Conservation (phyloP, 257 asterid genomes). For the Solanum appendiculatum region DNA sequence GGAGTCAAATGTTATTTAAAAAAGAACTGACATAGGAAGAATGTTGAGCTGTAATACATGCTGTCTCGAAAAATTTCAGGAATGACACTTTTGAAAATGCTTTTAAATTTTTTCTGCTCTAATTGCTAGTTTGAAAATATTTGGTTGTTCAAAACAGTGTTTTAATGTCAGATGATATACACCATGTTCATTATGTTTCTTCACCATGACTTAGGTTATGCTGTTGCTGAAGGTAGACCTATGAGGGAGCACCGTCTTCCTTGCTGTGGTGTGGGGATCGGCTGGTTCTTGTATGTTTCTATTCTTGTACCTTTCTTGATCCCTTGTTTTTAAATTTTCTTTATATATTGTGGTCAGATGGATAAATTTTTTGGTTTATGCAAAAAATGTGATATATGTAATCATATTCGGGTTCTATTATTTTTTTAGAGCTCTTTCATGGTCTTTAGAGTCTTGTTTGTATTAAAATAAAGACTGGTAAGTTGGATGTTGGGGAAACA, state of each 20-base stretch:
- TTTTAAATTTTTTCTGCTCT: not conserved
- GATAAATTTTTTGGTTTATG: not conserved
- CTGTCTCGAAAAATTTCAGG: not conserved
- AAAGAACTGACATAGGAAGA: not conserved
- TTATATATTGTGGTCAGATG: not conserved
- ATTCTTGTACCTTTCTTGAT: not conserved
- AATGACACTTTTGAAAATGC: not conserved
- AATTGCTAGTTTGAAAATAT: not conserved
- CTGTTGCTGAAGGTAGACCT: constrained; percentile 42
- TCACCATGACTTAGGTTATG: constrained; percentile 37
- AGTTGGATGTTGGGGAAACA: not conserved
- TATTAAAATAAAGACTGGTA: not conserved
- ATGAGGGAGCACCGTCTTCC: constrained; percentile 64
- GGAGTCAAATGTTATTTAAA: not conserved
- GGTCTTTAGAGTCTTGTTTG: not conserved
- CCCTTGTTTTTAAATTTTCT: not conserved
- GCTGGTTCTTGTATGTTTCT: constrained; percentile 82
- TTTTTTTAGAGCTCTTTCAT: not conserved
- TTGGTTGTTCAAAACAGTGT: not conserved
- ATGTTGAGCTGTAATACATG: not conserved
- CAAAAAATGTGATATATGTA: not conserved
- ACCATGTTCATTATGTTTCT: not conserved
- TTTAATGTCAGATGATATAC: not conserved
- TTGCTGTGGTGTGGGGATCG: constrained; percentile 88
- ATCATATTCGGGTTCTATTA: not conserved